Base-by-base conservation (phyloP, 2,329 filamentous ascomycete species). In the Pseudogymnoascus sp. region DNA sequence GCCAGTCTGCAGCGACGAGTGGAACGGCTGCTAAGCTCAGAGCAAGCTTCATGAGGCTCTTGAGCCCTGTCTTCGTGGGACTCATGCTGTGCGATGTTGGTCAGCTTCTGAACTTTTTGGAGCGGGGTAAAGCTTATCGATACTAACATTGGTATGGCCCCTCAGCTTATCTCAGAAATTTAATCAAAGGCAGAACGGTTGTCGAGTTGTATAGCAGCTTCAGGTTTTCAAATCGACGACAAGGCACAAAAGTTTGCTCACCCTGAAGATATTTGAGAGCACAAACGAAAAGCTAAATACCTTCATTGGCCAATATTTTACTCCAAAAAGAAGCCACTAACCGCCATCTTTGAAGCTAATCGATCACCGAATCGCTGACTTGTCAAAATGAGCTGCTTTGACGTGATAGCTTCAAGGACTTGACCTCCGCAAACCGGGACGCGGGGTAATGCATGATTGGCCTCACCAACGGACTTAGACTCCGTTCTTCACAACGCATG, bases 1-100 rank as follows among this genome's bases (percentile, higher is more conserved):
- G 76, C 76, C 78, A 79, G 66, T 81, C 75, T 5, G 75, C 76
- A 6, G 69, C 52, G 11, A 62, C 62, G 11, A 60, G 19, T 12
- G 49, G 49, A 19, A 33, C n/a, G 7, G 49, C n/a, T 33, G 49
- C 25, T 33, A 55, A 55, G 9, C 25, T 8, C 1, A 55, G 49
- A 33, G 49, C 49, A 55, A 55, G 49, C 49, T 33, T 55, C 49
- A 55, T 33, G n/a, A 55, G 49, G 49, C 49, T 33, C 9, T 25
- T n/a, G 2, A 55, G 49, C 9, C 49, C 28, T 33, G n/a, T 55
- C 25, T 55, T 55, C n/a, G 49, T 19, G 25, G 25, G 45, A 55
- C 49, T 33, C 49, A 55, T 55, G 49, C n/a, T 55, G 3, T 33
- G 2, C 1, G 1, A 6, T 33, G 6, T 45, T 45, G 39, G 2